Base-by-base conservation (phyloP, 805 yeast genomes). In the Lachancea kluyveri region DNA sequence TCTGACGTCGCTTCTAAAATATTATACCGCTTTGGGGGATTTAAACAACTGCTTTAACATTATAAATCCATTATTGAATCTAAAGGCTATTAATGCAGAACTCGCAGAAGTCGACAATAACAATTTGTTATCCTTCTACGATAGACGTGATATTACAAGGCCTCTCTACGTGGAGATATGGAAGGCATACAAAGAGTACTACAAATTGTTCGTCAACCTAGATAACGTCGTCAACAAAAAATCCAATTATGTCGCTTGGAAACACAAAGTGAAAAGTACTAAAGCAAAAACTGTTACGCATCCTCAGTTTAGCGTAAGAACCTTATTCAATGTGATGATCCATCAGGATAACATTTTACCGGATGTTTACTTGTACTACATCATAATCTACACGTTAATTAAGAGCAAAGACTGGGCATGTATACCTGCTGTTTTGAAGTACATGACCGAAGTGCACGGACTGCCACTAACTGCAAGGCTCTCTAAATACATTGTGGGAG, bases 1-100 rank as follows among this genome's bases (percentile, higher is more conserved):
- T 9, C 52, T 69, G 4, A 54, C 63, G 5, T 65, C 62, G 35
- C 42, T 70, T 8, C 31, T 70, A 4, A 41, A 40, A 8, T 58
- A 60, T 10, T 63, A 60, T 28, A 32, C 44, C 6, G 48, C 48
- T 10, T 42, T 43, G 9, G 49, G 52, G 20, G 43, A 59, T 21
- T 58, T 51, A 25, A 45, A 50, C 4, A 48, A 48, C 11, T 57
- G 64, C 4, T 47, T 63, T 8, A 35, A 42, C 10, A 52, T 60
- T 17, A 57, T 67, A 24, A 60, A 67, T 30, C 36, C 32, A 4
- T 24, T 61, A 0, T 26, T 60, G 8, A 17, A 40, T 7, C 16
- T 39, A 4, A 41, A 46, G n/a, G 44, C 44, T 24, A 26, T 40
- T 4, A 46, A 42, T 19, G 33, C 31, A n/a, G 21, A 36, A 5